phyloP scores from a whole-genome alignment of 129 eudicot genomes.

The Silybum marianum region DNA sequence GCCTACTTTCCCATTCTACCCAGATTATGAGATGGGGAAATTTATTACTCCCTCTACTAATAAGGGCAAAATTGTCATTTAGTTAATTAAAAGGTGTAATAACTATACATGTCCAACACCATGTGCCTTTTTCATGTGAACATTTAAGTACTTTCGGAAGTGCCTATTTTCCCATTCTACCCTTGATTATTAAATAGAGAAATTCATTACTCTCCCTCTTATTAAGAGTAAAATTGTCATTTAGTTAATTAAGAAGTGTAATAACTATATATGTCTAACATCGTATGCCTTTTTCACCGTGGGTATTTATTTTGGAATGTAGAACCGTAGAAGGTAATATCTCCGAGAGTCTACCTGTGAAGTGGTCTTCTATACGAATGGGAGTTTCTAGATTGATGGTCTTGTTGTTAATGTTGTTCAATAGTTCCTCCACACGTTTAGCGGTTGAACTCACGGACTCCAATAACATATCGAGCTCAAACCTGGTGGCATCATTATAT shows the following conservation, averaged over 20 bases:
- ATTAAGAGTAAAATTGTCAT: not conserved
- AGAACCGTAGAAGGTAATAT: not conserved
- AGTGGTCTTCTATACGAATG: constrained; percentile 72
- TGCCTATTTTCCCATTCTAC: not conserved
- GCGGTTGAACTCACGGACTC: constrained; percentile 91
- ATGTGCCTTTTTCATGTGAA: not conserved
- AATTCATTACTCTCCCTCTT: not conserved
- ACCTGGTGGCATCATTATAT: constrained; percentile 47
- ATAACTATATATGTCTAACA: not conserved
- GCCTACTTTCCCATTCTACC: not conserved
- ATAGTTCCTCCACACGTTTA: constrained; percentile 74
- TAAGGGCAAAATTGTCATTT: not conserved
- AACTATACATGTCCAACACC: not conserved
- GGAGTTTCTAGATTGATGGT: constrained; percentile 54
- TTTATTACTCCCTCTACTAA: not conserved
- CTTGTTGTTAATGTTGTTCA: constrained; percentile 60
- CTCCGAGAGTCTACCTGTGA: constrained; percentile 54
- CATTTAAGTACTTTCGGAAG: not conserved
- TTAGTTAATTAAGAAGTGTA: not conserved
- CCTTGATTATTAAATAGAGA: not conserved
- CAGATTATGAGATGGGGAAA: not conserved
- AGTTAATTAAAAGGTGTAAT: not conserved
- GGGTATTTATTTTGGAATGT: not conserved
- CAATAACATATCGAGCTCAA: constrained; percentile 97
- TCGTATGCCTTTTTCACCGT: not conserved